Evolutionary conservation across 2,329 filamentous ascomycete species (phyloP), one percentile per base, ranked within the genome.

Genomic region (Paecilomyces formosus): DNA sequence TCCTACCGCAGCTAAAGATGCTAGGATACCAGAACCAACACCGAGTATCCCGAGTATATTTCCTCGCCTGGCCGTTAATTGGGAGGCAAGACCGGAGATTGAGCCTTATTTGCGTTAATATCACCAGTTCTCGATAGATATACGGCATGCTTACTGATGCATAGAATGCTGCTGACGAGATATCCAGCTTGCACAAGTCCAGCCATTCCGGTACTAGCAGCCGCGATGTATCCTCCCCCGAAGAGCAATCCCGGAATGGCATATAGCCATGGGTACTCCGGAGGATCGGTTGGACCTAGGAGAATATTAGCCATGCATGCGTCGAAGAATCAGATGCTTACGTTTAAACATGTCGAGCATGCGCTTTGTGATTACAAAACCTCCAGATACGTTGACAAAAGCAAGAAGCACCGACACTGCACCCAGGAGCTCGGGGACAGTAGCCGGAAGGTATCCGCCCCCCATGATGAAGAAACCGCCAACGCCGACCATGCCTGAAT

Each of bases 271-370:
- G 89, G 89, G 64, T 93, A 96, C 71, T 96, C 92, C 0, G 88
- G 86, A 31, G 91, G 92, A 65, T 96, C 92, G 3, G 90, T 94
- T 26, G 90, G 88, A 12, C 86, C 84, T 82, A 57, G 11, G 55
- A 56, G 12, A 3, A 3, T 4, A 60, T 73, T 68, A 60, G 58
- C 57, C 56, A 57, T 26, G 49, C 18, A 49, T 9, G 11, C 6
- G 45, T 8, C 13, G 2, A 15, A 24, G 12, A n/a, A 30, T 22
- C 24, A 35, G 3, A 54, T 5, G 71, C 82, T 66, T 68, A 80
- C 89, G 83, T 70, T 88, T 89, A 71, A 93, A 93, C 89, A 93
- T 93, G 71, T 96, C 91, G 51, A 96, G 79, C 92, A 96, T 96
- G 62, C 92, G 83, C 76, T 95, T 95, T 2, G 91, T 95, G 60